phyloP scores from a whole-genome alignment of 2,329 filamentous ascomycete species.

The Cadophora sp. region DNA sequence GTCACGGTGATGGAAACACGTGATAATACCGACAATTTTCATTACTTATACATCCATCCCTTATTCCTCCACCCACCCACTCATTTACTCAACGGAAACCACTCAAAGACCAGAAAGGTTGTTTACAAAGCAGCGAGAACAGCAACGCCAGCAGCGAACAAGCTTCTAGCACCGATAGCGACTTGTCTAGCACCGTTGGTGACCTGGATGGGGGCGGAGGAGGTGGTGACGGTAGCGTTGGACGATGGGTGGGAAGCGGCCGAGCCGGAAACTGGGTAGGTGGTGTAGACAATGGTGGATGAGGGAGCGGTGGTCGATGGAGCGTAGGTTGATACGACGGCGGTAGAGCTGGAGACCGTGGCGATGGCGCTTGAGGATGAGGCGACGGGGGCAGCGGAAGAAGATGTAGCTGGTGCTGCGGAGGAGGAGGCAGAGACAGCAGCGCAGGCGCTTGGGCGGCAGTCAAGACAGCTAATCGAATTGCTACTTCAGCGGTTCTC shows the following conservation, averaged over 20 bases:
- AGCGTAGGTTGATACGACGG: neutral
- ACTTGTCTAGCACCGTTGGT: conserved; percentile 14
- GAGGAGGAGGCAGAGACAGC: conserved; percentile 1
- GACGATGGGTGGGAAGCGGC: neutral
- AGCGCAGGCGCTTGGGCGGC: conserved; percentile 26
- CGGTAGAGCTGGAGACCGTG: neutral
- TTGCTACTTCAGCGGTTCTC: no score
- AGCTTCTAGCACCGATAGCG: conserved; percentile 14
- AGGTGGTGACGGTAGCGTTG: conserved; percentile 16
- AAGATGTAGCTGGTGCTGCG: neutral
- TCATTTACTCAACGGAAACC: no score
- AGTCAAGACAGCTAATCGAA: conserved; percentile 25
- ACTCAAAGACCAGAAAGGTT: neutral
- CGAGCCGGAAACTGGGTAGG: neutral
- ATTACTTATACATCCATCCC: neutral
- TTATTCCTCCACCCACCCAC: neutral
- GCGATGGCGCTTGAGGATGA: neutral
- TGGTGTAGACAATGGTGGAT: neutral
- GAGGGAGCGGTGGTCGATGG: neutral
- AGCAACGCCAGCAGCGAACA: conserved; percentile 18
- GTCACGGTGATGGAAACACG: no score
- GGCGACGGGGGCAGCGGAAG: no score
- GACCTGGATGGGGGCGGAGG: neutral
- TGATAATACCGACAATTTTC: neutral
- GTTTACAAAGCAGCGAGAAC: conserved; percentile 21